phyloP scores from a whole-genome alignment of 2,329 filamentous ascomycete genomes.

The Penicillium sclerotiorum region DNA sequence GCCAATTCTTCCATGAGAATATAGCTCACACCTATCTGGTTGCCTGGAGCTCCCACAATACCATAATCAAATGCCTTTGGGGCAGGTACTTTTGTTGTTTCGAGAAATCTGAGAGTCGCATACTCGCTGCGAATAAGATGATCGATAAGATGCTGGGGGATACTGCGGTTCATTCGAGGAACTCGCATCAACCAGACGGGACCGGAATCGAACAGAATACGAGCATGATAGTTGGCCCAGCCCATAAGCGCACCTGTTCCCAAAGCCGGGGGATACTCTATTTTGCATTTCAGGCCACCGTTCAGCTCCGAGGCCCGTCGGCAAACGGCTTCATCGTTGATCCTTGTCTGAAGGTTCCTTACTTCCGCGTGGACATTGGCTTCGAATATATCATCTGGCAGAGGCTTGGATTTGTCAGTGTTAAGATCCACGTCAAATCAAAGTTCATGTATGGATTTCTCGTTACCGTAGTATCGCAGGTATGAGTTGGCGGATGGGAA shows the following conservation, averaged over 20 bases:
- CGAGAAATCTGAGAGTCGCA: constrained; percentile 45
- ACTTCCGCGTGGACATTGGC: constrained; percentile 13
- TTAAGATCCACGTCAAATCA: not conserved
- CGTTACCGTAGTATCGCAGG: constrained; percentile 9
- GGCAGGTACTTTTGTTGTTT: constrained; percentile 37
- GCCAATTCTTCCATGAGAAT: constrained; percentile 15
- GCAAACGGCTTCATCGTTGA: constrained; percentile 12
- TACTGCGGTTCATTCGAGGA: constrained; percentile 14
- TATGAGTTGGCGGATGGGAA: constrained; percentile 10
- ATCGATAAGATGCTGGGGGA: constrained; percentile 15
- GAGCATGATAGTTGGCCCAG: constrained; percentile 17
- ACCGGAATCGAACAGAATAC: constrained; percentile 10
- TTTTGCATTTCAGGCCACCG: constrained; percentile 12
- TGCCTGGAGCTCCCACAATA: constrained; percentile 22
- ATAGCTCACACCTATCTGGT: constrained; percentile 14
- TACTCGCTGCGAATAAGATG: constrained; percentile 41
- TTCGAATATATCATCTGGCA: constrained; percentile 11
- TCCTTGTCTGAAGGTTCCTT: constrained; percentile 4
- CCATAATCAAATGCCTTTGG: constrained; percentile 41
- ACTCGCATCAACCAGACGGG: constrained; percentile 15
- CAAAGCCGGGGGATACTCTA: constrained; percentile 13
- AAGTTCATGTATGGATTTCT: not conserved
- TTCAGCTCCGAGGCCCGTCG: constrained; percentile 15
- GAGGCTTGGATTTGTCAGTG: constrained; percentile 7
- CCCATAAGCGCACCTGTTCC: constrained; percentile 4